These are phyloP conservation scores for Diaporthe sp. DNA, from an alignment of 2,329 filamentous ascomycete genomes.

Conservation along the genomic window DNA sequence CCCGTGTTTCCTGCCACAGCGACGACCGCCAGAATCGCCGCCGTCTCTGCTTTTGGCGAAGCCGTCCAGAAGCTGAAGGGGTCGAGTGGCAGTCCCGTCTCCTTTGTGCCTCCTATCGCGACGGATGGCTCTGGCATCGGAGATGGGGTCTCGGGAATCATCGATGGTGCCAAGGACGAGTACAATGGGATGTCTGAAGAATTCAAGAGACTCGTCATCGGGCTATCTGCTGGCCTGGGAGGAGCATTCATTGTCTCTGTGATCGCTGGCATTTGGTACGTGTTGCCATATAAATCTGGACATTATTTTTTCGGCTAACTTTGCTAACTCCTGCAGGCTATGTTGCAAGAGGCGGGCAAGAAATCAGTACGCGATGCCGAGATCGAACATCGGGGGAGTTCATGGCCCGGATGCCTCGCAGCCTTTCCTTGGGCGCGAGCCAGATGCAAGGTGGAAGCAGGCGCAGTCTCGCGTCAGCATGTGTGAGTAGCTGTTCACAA, in stretches of 20 bases:
- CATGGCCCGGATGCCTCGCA: constrained; percentile 2
- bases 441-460: constrained; percentile 14
- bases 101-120: constrained; percentile 23
- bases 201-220: constrained; percentile 37
- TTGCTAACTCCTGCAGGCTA: neutral
- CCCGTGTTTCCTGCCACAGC: constrained; percentile 56
- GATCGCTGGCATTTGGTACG: constrained; percentile 18
- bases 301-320: neutral
- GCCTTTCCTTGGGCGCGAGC: constrained; percentile 20
- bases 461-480: constrained; percentile 3
- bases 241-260: constrained; percentile 22
- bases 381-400: neutral
- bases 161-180: constrained; percentile 8
- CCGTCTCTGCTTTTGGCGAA: constrained; percentile 56
- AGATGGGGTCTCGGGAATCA: neutral
- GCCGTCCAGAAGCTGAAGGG: constrained; percentile 46
- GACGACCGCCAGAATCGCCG: constrained; percentile 46
- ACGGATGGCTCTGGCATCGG: neutral
- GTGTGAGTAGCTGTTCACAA: neutral
- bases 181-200: constrained; percentile 27
- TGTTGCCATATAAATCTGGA: neutral
- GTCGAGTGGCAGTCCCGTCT: constrained; percentile 35
- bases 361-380: neutral
- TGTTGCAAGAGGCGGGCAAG: constrained; percentile 20
- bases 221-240: constrained; percentile 34